A percentile compares a stretch with the other conserved stretches of the same genome.
phyloP scores from a whole-genome alignment of 2,329 filamentous ascomycete species.

The Lecanicillium sp. region DNA sequence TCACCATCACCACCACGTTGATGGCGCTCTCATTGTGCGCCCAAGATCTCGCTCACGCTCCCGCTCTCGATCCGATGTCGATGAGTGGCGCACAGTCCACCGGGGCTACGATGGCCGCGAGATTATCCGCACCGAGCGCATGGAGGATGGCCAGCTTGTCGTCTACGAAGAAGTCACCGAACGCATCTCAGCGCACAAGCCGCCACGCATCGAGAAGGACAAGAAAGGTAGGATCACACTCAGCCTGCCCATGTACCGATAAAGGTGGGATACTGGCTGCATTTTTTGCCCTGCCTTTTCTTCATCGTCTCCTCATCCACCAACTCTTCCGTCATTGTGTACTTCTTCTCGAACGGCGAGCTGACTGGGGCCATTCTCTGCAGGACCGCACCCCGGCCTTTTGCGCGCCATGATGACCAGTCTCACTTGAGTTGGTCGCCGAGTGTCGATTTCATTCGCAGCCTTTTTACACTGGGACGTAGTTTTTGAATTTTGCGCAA shows the following conservation, averaged over 20 bases:
- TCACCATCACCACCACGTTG: constrained; percentile 21
- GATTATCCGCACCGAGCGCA: constrained; percentile 47
- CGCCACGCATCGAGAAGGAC: constrained; percentile 73
- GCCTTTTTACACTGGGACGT: too few relatives aligned
- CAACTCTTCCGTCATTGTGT: constrained; percentile 5
- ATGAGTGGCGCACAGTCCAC: constrained; percentile 10
- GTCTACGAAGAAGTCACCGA: constrained; percentile 55
- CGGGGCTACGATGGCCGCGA: constrained; percentile 37
- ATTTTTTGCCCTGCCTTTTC: background rate
- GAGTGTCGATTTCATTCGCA: background rate
- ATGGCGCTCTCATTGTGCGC: constrained; percentile 31
- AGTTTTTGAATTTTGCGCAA: too few relatives aligned
- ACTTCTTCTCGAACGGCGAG: constrained; percentile 13
- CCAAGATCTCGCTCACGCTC: constrained; percentile 35
- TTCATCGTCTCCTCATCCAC: constrained; percentile 14
- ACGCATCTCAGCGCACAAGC: constrained; percentile 45
- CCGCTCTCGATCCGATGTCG: constrained; percentile 56
- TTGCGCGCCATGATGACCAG: constrained; percentile 65
- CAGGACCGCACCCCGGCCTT: constrained; percentile 57
- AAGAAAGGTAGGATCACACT: constrained; percentile 93
- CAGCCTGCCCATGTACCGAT: constrained; percentile 66
- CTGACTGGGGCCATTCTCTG: constrained; percentile 21
- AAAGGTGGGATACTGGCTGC: constrained; percentile 35
- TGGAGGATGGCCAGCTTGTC: constrained; percentile 54
- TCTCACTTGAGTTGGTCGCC: constrained; percentile 45